Conservation (phyloP, 345 rosid genomes). For the Aquilaria yunnanensis region DNA sequence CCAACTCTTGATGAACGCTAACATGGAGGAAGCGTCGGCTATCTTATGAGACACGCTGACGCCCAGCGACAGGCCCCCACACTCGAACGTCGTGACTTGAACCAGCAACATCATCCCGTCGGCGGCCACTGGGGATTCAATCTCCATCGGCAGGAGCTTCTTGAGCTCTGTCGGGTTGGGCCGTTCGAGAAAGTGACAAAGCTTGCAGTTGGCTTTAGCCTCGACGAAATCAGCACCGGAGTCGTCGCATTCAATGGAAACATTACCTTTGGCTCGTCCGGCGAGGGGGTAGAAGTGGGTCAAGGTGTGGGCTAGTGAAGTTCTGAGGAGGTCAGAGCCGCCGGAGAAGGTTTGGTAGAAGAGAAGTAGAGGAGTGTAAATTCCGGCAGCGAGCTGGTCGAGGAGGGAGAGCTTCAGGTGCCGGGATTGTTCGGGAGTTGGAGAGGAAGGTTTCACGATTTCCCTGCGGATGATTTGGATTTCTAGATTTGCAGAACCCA, state of each 20-base stretch:
- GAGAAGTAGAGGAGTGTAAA: constrained; percentile 17
- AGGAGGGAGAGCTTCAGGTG: constrained; percentile 2
- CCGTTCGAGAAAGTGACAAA: constrained; percentile 4
- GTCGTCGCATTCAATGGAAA: constrained; percentile 19
- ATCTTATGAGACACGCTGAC: constrained; percentile 12
- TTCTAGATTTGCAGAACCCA: neutral
- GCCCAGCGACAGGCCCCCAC: constrained; percentile 12
- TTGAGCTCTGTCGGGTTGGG: constrained; percentile 3
- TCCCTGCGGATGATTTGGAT: constrained; percentile 15
- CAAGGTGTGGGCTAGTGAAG: constrained; percentile 9
- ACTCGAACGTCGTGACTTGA: constrained; percentile 9
- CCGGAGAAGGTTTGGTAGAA: constrained; percentile 9
- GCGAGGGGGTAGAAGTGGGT: constrained; percentile 18
- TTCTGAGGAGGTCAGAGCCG: neutral
- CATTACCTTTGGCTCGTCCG: constrained; percentile 8
- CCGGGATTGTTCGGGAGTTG: constrained; percentile 25
- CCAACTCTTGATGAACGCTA: constrained; percentile 11
- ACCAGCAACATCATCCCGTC: constrained; percentile 1
- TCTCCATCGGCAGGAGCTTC: constrained; percentile 8
- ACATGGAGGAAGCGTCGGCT: constrained; percentile 9
- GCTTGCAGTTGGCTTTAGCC: constrained; percentile 1
- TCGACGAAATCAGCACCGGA: constrained; percentile 11
- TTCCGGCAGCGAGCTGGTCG: neutral
- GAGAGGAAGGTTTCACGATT: constrained; percentile 24
- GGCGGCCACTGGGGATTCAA: neutral